Evolutionary conservation across 116 monocot genomes (phyloP), one percentile per base, ranked within the genome.

Genomic region (Thalassia testudinum): DNA sequence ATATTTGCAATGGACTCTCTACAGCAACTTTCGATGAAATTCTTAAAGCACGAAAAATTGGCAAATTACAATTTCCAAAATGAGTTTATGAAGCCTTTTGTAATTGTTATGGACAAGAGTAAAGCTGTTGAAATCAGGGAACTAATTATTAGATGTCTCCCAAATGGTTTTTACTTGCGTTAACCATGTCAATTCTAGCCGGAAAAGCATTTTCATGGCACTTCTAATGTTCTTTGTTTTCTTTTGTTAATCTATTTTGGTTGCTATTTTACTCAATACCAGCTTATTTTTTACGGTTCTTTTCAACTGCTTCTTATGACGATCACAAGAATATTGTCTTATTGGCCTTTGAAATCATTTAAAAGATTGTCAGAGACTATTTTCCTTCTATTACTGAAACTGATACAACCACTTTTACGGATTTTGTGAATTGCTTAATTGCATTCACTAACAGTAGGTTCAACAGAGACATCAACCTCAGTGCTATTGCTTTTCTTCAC

Each of bases 141-240:
- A 50, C 62, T 97, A 29, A 82, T 97, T 22, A 97, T 97, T 26
- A 76, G 97, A 72, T 97, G 97, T 97, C 59, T 97, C 97, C 51
- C 97, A 97, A 60, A 85, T 97, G 89, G 75, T 97, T 14, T 67
- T 97, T 62, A 62, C 85, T 54, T 89, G 89, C 66, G 97, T 97
- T 30, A 79, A 70, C 61, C 71, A 88, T 69, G 97, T 97, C 27
- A 97, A 97, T 56, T 97, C 97, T 14, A 89, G 85, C 54, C 85
- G 97, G 89, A 97, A 88, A 79, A 97, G 85, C 85, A 85, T 89
- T 81, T 97, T 97, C 61, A 97, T 89, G 97, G 97, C 89, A 81
- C n/a, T n/a, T 23, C 24, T n/a, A n/a, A 24, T 20, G 19, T 5
- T 18, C 42, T 45, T 19, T 27, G 11, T 40, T 40, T 40, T 40